These are phyloP conservation scores for Aspergillus transmontanensis DNA, from an alignment of 2,329 filamentous ascomycete genomes.

Conservation along the genomic window DNA sequence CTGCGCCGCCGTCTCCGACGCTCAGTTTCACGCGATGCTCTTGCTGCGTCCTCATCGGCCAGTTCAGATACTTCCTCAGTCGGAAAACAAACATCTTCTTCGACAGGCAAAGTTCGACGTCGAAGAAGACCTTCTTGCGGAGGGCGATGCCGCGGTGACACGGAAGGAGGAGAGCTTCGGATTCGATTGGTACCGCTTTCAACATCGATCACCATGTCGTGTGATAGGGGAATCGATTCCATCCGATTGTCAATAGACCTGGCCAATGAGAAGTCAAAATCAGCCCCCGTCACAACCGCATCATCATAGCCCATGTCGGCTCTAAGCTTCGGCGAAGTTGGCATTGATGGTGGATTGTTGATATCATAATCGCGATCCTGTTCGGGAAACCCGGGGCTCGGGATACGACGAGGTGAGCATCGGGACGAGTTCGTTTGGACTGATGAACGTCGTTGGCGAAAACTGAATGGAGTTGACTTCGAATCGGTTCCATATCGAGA, in stretches of 20 bases:
- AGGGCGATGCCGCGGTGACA: conserved; percentile 35
- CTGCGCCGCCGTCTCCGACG: conserved; percentile 63
- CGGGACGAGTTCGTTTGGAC: conserved; percentile 31
- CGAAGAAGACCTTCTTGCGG: conserved; percentile 43
- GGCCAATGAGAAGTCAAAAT: conserved; percentile 43
- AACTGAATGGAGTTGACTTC: conserved; percentile 27
- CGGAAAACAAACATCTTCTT: conserved; percentile 93
- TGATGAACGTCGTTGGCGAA: conserved; percentile 30
- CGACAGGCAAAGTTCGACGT: conserved; percentile 65
- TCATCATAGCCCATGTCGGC: conserved; percentile 58
- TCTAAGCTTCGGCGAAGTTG: conserved; percentile 58
- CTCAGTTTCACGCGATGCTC: conserved; percentile 49
- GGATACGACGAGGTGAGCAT: conserved; percentile 31
- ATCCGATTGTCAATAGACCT: conserved; percentile 40
- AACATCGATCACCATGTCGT: conserved; percentile 50
- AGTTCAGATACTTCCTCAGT: conserved; percentile 76
- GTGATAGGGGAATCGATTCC: conserved; percentile 29
- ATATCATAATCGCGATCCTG: conserved; percentile 57
- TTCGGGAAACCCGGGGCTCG: conserved; percentile 24
- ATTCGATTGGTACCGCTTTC: conserved; percentile 31
- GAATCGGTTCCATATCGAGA: conserved; percentile 38
- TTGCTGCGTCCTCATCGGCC: conserved; percentile 69
- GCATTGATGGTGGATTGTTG: conserved; percentile 67
- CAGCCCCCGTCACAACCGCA: conserved; percentile 48
- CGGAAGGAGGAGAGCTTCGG: conserved; percentile 29